Evolutionary conservation across 108 stramenopile genomes (phyloP).

Genomic region (Nannochloropsis gaditana): DNA sequence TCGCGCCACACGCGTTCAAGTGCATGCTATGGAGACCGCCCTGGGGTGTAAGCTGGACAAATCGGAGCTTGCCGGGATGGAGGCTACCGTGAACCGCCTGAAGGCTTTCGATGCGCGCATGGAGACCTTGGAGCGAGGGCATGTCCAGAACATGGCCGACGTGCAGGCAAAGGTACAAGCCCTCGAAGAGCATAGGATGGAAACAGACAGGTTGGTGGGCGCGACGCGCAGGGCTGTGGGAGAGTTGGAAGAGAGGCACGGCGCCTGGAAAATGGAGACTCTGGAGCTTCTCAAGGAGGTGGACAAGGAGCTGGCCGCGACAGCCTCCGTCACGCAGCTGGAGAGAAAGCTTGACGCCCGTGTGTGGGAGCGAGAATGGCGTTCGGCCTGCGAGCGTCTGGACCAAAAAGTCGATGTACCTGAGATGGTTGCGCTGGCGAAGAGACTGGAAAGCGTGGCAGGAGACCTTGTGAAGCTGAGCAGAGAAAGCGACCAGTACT

Average conservation of each 20-base stretch:
- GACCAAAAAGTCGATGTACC: neutral
- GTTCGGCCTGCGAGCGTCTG: slow-evolving; percentile 1
- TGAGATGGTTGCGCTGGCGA: neutral
- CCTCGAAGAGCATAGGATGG: neutral
- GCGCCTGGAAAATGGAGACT: neutral
- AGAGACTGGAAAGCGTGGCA: neutral
- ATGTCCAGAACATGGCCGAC: neutral
- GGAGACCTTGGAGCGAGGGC: neutral
- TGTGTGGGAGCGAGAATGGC: slow-evolving; percentile 10
- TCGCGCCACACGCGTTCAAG: neutral
- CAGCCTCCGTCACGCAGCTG: neutral
- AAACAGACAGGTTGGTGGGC: neutral
- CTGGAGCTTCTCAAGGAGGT: neutral
- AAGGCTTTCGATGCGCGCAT: neutral
- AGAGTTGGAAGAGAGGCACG: neutral
- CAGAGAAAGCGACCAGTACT: slow-evolving; percentile 13
- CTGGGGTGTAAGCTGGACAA: neutral
- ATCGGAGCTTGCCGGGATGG: neutral
- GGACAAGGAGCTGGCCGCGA: neutral
- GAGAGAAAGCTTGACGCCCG: neutral
- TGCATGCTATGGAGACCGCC: neutral
- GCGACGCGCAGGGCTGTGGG: neutral
- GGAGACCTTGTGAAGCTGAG: neutral
- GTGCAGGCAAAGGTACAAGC: neutral
- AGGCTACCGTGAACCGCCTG: neutral